These are phyloP conservation scores for Lactarius pseudohatsudake DNA, from an alignment of 768 basidiomycete genomes.

Conservation along the genomic window DNA sequence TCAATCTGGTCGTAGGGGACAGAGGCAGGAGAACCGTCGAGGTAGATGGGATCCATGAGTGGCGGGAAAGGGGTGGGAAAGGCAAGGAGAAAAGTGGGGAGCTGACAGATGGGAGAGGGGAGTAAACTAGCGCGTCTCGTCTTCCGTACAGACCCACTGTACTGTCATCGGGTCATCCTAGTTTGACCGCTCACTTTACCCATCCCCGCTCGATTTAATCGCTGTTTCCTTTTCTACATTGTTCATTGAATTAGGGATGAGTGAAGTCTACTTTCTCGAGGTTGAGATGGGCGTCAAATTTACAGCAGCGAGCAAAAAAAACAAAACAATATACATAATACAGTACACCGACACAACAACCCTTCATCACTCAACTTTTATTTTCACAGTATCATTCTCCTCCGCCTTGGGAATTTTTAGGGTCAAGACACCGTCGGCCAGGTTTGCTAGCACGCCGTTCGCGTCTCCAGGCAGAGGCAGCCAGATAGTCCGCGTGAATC, in stretches of 20 bases:
- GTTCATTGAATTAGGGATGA: constrained; percentile 4
- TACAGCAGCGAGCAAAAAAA: neutral
- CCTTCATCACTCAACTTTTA: constrained; percentile 41
- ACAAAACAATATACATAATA: constrained; percentile 9
- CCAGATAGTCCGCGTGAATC: constrained; percentile 71
- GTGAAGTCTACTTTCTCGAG: neutral
- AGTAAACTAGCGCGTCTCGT: neutral
- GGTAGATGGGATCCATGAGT: constrained; percentile 30
- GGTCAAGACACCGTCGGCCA: constrained; percentile 69
- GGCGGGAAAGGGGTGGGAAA: constrained; percentile 14
- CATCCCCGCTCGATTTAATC: neutral
- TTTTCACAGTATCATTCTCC: constrained; percentile 53
- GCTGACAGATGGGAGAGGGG: constrained; percentile 12
- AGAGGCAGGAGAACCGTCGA: constrained; percentile 23
- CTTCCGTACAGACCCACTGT: neutral
- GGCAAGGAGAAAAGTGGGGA: constrained; percentile 14
- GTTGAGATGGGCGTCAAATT: constrained; percentile 25
- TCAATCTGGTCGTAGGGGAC: constrained; percentile 24
- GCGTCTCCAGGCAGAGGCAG: constrained; percentile 63
- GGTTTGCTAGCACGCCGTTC: constrained; percentile 57
- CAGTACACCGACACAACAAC: neutral
- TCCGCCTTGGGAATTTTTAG: constrained; percentile 59
- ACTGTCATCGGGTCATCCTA: neutral
- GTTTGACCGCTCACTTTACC: neutral
- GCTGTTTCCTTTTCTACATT: neutral